Percentiles rank a stretch among this genome's conserved stretches.
Evolutionary conservation across 208 protist genomes (phyloP).

Genomic region (Leptomonas seymouri): DNA sequence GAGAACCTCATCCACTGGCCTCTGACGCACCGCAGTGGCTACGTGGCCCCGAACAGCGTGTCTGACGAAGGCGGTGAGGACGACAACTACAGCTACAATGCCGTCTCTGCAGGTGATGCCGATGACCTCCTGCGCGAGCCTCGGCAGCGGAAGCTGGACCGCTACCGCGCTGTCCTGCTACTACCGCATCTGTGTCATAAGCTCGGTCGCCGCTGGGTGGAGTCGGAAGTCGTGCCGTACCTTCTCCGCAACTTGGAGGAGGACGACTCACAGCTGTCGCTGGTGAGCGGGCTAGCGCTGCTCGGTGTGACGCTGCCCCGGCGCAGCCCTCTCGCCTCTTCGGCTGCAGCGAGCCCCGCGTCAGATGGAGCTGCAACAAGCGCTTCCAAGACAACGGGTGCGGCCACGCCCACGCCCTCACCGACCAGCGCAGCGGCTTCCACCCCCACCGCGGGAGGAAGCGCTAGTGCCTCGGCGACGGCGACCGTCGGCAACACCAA

Average conservation of each 20-base stretch:
- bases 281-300: slow-evolving; percentile 57
- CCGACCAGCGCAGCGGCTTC: background rate
- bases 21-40: slow-evolving; percentile 37
- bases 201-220: slow-evolving; percentile 55
- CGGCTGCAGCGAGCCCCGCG: background rate
- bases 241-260: slow-evolving; percentile 79
- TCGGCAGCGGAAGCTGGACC: slow-evolving; percentile 42
- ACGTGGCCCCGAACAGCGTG: slow-evolving; percentile 7
- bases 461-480: background rate
- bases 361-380: background rate
- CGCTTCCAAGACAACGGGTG: background rate
- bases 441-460: background rate
- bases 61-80: slow-evolving; percentile 22
- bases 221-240: slow-evolving; percentile 70
- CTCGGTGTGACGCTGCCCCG: slow-evolving; percentile 50
- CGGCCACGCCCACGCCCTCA: background rate
- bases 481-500: background rate
- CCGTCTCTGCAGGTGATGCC: slow-evolving; percentile 38
- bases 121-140: slow-evolving; percentile 57
- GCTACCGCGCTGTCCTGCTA: slow-evolving; percentile 63
- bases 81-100: slow-evolving; percentile 9
- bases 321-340: slow-evolving; percentile 4
- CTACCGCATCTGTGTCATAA: slow-evolving; percentile 56
- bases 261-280: slow-evolving; percentile 66
- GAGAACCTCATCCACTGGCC: slow-evolving; percentile 85